Conservation (phyloP, 306 rosid species). For the Vigna mungo region DNA sequence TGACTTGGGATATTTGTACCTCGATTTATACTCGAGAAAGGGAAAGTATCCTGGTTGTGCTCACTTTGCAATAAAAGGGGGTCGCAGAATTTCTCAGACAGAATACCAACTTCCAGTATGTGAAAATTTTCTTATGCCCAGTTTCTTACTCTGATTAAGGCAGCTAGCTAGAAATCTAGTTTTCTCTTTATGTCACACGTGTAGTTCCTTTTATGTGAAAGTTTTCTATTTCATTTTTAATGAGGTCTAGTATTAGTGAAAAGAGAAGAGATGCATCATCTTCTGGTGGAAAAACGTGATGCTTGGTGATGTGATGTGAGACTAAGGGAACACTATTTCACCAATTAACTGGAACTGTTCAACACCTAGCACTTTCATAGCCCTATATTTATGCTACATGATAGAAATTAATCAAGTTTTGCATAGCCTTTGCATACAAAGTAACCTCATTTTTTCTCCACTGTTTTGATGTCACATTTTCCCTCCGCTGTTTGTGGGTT, state of each 20-base stretch:
- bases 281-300: neutral
- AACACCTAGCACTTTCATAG: neutral
- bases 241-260: neutral
- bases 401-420: too few species aligned
- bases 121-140: slow-evolving; percentile 23
- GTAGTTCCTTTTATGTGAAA: slow-evolving; percentile 3
- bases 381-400: neutral
- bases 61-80: slow-evolving; percentile 64
- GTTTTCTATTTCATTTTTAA: neutral
- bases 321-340: neutral
- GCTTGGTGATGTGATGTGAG: neutral
- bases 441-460: too few species aligned
- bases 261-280: slow-evolving; percentile 6
- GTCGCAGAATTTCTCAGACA: slow-evolving; percentile 60
- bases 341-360: slow-evolving; percentile 3
- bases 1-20: slow-evolving; percentile 61
- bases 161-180: slow-evolving; percentile 30
- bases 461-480: too few species aligned
- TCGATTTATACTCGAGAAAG: slow-evolving; percentile 58
- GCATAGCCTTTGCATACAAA: too few species aligned
- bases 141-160: neutral
- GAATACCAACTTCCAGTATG: slow-evolving; percentile 69
- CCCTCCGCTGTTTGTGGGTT: too few species aligned
- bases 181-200: slow-evolving; percentile 27
- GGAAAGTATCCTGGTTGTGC: slow-evolving; percentile 67